Evolutionary conservation across 2,329 filamentous ascomycete genomes (phyloP), one percentile per base, ranked within the genome.

Genomic region (Coniella vitis): DNA sequence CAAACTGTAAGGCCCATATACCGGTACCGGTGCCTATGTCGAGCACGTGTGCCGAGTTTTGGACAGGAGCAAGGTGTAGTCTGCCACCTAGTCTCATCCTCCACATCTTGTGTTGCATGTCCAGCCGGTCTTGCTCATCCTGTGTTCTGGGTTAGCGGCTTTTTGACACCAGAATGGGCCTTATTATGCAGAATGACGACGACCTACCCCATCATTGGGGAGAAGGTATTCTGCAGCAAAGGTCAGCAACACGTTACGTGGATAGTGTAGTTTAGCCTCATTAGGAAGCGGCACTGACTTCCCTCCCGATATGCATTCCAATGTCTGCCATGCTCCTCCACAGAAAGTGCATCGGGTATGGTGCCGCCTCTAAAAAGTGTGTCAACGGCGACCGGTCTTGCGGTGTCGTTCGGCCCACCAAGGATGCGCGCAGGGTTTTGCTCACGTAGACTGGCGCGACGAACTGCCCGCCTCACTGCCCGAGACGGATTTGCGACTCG

Each of bases 1-100:
- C 46, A 32, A 48, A 48, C 3, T 48, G 31, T 4, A 48, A 17
- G 5, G 46, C 46, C 46, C 46, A 48, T 4, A 48, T 48, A 2
- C 46, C 46, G 10, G 46, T 48, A n/a, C 46, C 46, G 2, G 46
- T 48, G 7, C 46, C 46, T 31, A 48, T 43, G 22, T 48, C 46
- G 20, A 48, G 38, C 14, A 48, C 38, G 2, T 39, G n/a, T 12
- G 36, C 3, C 9, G 37, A 19, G 14, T 20, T 4, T 5, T 14
- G 7, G 5, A 40, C 13, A 16, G 45, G 45, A n/a, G 37, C 36
- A 14, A 40, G 25, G 36, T 38, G 32, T 25, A 47, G 45, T 20
- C 22, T 40, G 29, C 25, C 37, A 9, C 25, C 36, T 14, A 47
- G 25, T 8, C 29, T 16, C 4, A 47, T 29, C 17, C 36, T 38